A percentile compares a stretch with the other conserved stretches of the same genome.
Evolutionary conservation across 2,329 filamentous ascomycete genomes (phyloP).

Genomic region (Penicillium thymicola): DNA sequence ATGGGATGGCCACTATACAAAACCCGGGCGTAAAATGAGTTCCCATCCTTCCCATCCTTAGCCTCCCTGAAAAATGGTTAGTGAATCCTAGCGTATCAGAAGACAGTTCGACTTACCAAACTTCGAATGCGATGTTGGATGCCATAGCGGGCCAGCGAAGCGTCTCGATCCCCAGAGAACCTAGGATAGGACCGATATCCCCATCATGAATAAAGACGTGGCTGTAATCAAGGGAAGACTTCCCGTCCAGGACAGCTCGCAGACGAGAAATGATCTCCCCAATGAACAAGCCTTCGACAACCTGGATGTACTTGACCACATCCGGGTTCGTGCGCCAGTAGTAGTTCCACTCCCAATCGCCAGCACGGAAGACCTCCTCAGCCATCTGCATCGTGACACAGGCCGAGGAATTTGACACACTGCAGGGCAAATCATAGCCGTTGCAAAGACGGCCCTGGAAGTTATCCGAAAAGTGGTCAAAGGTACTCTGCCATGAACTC

Average conservation of each 20-base stretch:
- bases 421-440: constrained; percentile 38
- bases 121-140: constrained; percentile 39
- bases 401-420: constrained; percentile 21
- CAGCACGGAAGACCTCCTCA: constrained; percentile 39
- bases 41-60: not conserved
- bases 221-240: constrained; percentile 28
- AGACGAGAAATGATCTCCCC: constrained; percentile 35
- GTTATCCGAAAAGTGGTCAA: constrained; percentile 42
- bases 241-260: constrained; percentile 26
- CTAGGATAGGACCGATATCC: constrained; percentile 37
- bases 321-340: constrained; percentile 38
- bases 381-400: constrained; percentile 36
- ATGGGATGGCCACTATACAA: constrained; percentile 32
- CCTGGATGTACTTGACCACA: constrained; percentile 36
- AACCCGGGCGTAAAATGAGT: constrained; percentile 25
- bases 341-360: constrained; percentile 45
- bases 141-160: constrained; percentile 43
- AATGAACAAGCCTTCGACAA: constrained; percentile 39
- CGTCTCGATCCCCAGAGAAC: constrained; percentile 34
- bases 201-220: constrained; percentile 41
- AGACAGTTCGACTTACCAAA: constrained; percentile 29
- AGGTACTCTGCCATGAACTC: constrained; percentile 33
- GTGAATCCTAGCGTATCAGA: not conserved
- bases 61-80: constrained; percentile 13
- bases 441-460: constrained; percentile 43